Conservation (phyloP, 345 rosid genomes). For the Gynandropsis gynandra region DNA sequence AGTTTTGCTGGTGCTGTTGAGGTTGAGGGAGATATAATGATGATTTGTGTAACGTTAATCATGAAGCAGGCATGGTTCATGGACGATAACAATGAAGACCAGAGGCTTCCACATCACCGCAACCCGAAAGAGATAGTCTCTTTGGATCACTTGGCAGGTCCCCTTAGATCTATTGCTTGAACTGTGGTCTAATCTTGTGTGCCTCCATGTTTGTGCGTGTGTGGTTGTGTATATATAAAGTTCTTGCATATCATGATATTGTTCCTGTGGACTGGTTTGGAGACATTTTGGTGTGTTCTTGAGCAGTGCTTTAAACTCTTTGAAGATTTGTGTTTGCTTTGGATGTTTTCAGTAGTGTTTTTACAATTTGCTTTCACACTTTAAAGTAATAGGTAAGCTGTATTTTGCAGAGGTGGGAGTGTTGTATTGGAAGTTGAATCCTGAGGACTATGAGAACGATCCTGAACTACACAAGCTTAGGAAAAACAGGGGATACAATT, state of each 20-base stretch:
- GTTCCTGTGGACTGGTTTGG: too few species aligned
- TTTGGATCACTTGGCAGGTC: constrained; percentile 26
- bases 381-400: background rate
- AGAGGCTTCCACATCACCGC: constrained; percentile 31
- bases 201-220: background rate
- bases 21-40: background rate
- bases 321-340: background rate
- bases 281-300: too few species aligned
- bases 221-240: background rate
- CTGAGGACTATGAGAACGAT: constrained; percentile 64
- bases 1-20: background rate
- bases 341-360: background rate
- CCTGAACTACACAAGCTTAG: constrained; percentile 52
- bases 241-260: background rate
- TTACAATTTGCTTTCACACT: background rate
- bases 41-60: background rate
- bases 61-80: constrained; percentile 32
- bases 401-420: constrained; percentile 59
- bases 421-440: constrained; percentile 73
- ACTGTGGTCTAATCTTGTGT: background rate
- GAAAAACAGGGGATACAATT: constrained; percentile 72
- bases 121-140: constrained; percentile 21
- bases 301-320: background rate
- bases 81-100: constrained; percentile 31
- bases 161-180: background rate